Conservation (phyloP, 2,329 filamentous ascomycete species). For the Berkeleyomyces rouxiae region DNA sequence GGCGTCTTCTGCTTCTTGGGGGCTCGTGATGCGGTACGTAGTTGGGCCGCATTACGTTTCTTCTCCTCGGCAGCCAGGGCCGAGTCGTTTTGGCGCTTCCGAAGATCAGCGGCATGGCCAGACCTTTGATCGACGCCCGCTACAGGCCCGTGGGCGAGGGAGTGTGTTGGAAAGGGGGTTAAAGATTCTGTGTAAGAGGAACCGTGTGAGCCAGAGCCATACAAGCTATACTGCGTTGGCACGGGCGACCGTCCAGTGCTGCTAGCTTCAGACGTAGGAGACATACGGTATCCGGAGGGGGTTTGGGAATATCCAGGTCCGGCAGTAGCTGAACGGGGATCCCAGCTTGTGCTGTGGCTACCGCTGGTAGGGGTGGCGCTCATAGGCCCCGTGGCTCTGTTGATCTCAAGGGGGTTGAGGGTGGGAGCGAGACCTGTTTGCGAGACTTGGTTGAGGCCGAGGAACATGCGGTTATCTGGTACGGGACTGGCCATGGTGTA, state of each 20-base stretch:
- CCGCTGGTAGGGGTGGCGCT: neutral
- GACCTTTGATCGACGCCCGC: neutral
- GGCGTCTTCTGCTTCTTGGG: constrained; percentile 14
- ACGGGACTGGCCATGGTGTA: neutral
- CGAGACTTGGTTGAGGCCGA: neutral
- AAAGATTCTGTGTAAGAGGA: constrained; percentile 4
- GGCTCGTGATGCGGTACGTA: constrained; percentile 15
- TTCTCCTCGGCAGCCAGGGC: constrained; percentile 11
- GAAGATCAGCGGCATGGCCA: neutral
- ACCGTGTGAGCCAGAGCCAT: constrained; percentile 5
- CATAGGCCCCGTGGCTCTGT: neutral
- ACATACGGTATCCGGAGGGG: constrained; percentile 4
- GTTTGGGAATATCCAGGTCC: neutral
- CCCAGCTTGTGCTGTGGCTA: neutral
- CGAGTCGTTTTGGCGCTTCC: constrained; percentile 11
- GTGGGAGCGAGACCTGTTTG: neutral
- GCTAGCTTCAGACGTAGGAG: neutral
- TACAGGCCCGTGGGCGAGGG: neutral
- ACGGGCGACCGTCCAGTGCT: constrained; percentile 1
- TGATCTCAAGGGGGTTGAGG: constrained; percentile 6
- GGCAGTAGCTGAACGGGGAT: neutral
- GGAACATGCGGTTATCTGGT: constrained; percentile 2
- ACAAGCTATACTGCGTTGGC: neutral
- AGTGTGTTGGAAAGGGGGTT: neutral
- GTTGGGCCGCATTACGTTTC: constrained; percentile 12